phyloP scores from a whole-genome alignment of 140 eudicot genomes.

The Flaveria floridana region DNA sequence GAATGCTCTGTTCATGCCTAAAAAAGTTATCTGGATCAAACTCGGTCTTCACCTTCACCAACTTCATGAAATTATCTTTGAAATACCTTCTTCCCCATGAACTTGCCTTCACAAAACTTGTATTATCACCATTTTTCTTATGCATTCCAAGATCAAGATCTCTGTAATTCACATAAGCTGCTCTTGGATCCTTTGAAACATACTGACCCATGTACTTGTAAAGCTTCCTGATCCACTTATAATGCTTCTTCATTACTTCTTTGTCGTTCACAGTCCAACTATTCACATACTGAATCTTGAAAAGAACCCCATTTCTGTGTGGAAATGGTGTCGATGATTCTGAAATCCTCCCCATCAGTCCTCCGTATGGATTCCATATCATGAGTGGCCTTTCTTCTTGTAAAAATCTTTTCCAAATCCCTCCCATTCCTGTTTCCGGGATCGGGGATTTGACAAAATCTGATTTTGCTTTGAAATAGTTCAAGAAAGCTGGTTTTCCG shows the following conservation, averaged over 20 bases:
- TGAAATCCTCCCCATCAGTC: conserved; percentile 32
- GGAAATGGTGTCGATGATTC: conserved; percentile 39
- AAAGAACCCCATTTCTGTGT: conserved; percentile 34
- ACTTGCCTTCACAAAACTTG: conserved; percentile 34
- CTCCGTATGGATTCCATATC: conserved; percentile 43
- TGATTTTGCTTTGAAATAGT: conserved; percentile 35
- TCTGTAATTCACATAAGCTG: conserved; percentile 41
- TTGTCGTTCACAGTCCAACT: conserved; percentile 21
- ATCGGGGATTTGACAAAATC: conserved; percentile 31
- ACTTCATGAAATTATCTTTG: conserved; percentile 34
- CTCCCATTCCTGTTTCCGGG: conserved; percentile 28
- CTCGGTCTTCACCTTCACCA: conserved; percentile 32
- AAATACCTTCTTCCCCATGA: conserved; percentile 39
- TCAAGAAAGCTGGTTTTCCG: conserved; percentile 33
- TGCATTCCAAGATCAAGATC: conserved; percentile 49
- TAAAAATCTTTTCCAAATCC: conserved; percentile 31
- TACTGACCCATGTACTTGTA: conserved; percentile 35
- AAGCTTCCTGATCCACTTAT: conserved; percentile 30
- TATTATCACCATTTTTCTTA: conserved; percentile 20
- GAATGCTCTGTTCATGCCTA: conserved; percentile 51
- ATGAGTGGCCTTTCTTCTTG: conserved; percentile 29
- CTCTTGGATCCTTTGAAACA: conserved; percentile 36
- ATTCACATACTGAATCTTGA: conserved; percentile 32
- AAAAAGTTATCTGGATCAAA: conserved; percentile 43
- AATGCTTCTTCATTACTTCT: conserved; percentile 24